These are phyloP conservation scores for Fusarium avenaceum DNA, from an alignment of 2,329 filamentous ascomycete genomes.

Conservation along the genomic window DNA sequence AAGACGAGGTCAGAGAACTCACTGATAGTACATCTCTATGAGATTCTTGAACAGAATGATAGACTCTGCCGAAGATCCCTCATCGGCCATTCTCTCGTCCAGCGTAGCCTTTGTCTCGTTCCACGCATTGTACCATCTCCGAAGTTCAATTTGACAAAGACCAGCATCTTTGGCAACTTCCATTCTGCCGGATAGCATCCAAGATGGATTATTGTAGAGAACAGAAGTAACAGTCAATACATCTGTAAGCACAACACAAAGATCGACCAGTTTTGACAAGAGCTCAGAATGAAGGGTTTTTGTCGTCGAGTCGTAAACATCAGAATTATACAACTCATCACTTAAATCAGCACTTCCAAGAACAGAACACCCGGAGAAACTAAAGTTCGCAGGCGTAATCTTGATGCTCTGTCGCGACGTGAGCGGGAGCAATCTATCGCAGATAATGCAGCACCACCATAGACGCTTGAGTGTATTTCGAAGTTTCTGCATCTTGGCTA, in stretches of 20 bases:
- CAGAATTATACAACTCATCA: constrained; percentile 43
- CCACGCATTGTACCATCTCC: constrained; percentile 42
- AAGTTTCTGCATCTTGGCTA: constrained; percentile 25
- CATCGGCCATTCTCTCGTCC: constrained; percentile 19
- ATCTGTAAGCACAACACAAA: constrained; percentile 45
- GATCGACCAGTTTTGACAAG: constrained; percentile 41
- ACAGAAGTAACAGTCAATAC: constrained; percentile 40
- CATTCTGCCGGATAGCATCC: constrained; percentile 36
- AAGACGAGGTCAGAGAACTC: fast-evolving
- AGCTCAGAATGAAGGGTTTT: constrained; percentile 42
- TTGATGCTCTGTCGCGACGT: constrained; percentile 47
- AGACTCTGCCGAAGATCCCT: constrained; percentile 20
- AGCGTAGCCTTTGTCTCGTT: constrained; percentile 36
- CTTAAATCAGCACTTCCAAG: constrained; percentile 39
- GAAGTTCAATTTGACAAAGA: constrained; percentile 40
- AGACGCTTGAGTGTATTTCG: constrained; percentile 45
- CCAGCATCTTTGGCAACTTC: constrained; percentile 38
- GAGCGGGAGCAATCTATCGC: constrained; percentile 39
- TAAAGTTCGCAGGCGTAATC: constrained; percentile 45
- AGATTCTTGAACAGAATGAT: constrained; percentile 44
- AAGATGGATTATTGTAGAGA: constrained; percentile 43
- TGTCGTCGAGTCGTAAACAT: constrained; percentile 42
- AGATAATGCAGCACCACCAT: constrained; percentile 49
- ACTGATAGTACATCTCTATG: constrained; percentile 49
- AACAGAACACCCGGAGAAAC: constrained; percentile 32